Evolutionary conservation across 108 stramenopile species (phyloP).

Genomic region (Skeletonema menzelii): DNA sequence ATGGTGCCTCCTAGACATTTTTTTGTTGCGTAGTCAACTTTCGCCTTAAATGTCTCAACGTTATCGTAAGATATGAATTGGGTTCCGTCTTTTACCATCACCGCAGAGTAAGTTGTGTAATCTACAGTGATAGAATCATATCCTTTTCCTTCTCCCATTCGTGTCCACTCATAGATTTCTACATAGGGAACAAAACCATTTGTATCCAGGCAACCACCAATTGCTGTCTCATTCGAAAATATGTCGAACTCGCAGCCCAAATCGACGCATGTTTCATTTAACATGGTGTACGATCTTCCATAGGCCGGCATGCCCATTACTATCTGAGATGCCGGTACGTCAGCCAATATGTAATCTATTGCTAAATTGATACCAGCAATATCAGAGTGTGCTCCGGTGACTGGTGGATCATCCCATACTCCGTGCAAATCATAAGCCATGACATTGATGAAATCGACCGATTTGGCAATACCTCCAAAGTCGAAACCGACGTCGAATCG

Average conservation of each 20-base stretch:
- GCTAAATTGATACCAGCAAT: constrained; percentile 33
- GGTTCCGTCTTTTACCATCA: constrained; percentile 39
- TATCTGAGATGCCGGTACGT: constrained; percentile 44
- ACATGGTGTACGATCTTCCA: constrained; percentile 42
- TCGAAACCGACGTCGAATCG: constrained; percentile 39
- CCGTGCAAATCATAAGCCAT: constrained; percentile 52
- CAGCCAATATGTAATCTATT: constrained; percentile 42
- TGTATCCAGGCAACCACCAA: constrained; percentile 44
- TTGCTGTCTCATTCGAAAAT: constrained; percentile 39
- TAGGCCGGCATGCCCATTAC: constrained; percentile 49
- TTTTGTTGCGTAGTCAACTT: constrained; percentile 41
- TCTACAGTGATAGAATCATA: constrained; percentile 44
- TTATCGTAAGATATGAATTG: constrained; percentile 51
- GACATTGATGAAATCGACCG: constrained; percentile 46
- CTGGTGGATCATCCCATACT: constrained; percentile 36
- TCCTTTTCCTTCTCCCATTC: constrained; percentile 36
- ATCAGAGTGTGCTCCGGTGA: constrained; percentile 44
- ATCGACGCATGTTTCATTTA: constrained; percentile 29
- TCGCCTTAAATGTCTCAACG: constrained; percentile 36
- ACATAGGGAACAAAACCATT: constrained; percentile 44
- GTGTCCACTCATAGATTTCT: constrained; percentile 37
- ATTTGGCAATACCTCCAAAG: constrained; percentile 25
- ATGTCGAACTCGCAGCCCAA: constrained; percentile 39
- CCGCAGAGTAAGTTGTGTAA: constrained; percentile 16
- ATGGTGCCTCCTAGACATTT: constrained; percentile 44